These are phyloP conservation scores for Neckera pumila DNA, from an alignment of 225 moss, liverwort and hornwort species.

Conservation along the genomic window DNA sequence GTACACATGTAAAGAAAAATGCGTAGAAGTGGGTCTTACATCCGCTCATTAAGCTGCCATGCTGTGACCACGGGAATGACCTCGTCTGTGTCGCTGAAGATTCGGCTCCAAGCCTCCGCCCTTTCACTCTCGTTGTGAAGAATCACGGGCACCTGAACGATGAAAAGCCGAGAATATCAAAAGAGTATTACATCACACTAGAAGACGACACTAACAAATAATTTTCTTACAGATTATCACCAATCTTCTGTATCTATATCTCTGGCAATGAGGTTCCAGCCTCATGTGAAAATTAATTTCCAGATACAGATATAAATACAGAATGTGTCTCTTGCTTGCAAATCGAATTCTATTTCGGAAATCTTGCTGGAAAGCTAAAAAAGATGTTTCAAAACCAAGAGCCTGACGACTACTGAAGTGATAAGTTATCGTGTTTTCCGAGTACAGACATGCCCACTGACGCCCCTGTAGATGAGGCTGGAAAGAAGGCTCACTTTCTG, in stretches of 20 bases:
- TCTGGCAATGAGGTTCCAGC: background rate
- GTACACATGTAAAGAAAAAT: background rate
- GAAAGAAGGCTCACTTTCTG: conserved; percentile 38
- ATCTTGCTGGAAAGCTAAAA: background rate
- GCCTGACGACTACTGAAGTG: background rate
- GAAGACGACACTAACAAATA: background rate
- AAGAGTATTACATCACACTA: background rate
- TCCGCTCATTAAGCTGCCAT: conserved; percentile 94
- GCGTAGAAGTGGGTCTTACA: conserved; percentile 22
- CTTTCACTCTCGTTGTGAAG: conserved; percentile 86
- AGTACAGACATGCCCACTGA: background rate
- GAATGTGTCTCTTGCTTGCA: background rate
- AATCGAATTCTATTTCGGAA: background rate
- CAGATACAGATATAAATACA: background rate
- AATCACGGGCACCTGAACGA: conserved; percentile 69
- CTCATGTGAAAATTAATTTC: too few species aligned
- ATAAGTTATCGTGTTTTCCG: background rate
- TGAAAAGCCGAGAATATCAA: background rate
- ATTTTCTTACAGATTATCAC: background rate
- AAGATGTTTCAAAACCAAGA: background rate
- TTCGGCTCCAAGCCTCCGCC: conserved; percentile 72
- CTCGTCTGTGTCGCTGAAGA: conserved; percentile 64
- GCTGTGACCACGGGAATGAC: conserved; percentile 83
- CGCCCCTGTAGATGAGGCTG: background rate
- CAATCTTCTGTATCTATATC: background rate